Percentiles rank a stretch among this genome's conserved stretches.
These are phyloP conservation scores for Alternaria rosae DNA, from an alignment of 2,329 filamentous ascomycete genomes.

Conservation along the genomic window DNA sequence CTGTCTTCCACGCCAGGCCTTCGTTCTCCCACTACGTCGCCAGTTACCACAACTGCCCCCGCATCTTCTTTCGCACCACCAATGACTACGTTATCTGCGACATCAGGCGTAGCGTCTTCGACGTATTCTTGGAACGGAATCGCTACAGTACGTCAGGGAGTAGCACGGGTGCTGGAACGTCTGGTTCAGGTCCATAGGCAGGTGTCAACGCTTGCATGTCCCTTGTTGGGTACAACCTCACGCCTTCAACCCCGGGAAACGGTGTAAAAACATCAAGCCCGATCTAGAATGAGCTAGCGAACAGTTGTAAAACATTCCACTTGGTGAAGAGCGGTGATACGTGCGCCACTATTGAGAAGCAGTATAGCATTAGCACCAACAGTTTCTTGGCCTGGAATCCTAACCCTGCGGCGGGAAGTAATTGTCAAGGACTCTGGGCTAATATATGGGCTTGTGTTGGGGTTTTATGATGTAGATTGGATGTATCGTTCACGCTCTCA, in stretches of 20 bases:
- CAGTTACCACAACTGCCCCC: neutral
- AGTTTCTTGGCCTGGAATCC: neutral
- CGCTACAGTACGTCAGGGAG: neutral
- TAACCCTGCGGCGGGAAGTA: neutral
- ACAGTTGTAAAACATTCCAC: neutral
- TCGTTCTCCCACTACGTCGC: neutral
- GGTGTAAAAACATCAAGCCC: neutral
- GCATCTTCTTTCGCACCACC: neutral
- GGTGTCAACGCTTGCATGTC: neutral
- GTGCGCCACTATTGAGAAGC: neutral
- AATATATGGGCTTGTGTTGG: neutral
- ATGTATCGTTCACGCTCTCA: no score
- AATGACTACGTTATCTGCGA: neutral
- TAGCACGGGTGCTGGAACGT: no score
- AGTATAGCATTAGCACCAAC: neutral
- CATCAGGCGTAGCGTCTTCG: neutral
- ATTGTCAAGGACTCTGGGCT: neutral
- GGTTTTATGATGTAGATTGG: no score
- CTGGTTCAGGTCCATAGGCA: no score
- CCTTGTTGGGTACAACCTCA: neutral
- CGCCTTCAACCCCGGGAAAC: neutral
- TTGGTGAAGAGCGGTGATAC: neutral
- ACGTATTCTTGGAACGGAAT: neutral
- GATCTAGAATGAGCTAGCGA: neutral
- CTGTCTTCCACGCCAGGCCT: neutral